Conservation (phyloP, 2,329 filamentous ascomycete genomes). For the Tolypocladium tropicale region DNA sequence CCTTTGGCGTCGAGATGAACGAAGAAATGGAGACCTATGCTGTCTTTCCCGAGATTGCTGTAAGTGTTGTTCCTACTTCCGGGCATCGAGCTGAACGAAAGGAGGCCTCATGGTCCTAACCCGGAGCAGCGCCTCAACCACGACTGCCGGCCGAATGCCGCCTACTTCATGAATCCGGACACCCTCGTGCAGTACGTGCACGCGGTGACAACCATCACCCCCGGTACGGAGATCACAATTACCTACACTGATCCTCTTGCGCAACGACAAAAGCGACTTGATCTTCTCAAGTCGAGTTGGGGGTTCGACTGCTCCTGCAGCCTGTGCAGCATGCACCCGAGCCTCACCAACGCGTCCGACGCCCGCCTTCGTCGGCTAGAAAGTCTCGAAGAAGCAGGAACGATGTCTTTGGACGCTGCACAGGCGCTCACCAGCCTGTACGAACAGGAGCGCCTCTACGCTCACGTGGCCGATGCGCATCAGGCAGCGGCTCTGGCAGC, state of each 20-base stretch:
- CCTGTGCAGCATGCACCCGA: conserved; percentile 20
- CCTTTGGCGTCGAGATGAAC: conserved; percentile 2
- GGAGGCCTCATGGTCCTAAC: background rate
- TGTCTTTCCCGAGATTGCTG: conserved; percentile 8
- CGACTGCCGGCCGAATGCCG: conserved; percentile 33
- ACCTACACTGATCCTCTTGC: conserved; percentile 28
- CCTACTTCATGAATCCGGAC: conserved; percentile 29
- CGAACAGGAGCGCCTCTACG: conserved; percentile 28
- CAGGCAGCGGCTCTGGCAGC: conserved; percentile 26
- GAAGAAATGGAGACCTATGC: background rate
- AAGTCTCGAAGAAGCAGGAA: background rate
- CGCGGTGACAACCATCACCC: conserved; percentile 26
- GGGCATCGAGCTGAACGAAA: background rate
- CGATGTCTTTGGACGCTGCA: conserved; percentile 22
- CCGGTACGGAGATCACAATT: conserved; percentile 32
- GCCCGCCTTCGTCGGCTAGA: conserved; percentile 24
- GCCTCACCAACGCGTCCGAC: conserved; percentile 23
- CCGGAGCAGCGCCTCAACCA: conserved; percentile 30
- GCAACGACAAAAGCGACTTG: conserved; percentile 13
- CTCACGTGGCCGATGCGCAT: conserved; percentile 22
- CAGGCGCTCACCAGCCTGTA: conserved; percentile 27
- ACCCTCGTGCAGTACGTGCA: conserved; percentile 28
- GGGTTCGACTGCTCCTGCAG: conserved; percentile 30
- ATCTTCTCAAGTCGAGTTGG: conserved; percentile 22
- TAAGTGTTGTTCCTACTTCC: background rate